These are phyloP conservation scores for Eremothecium gossypii DNA, from an alignment of 1,139 yeast genomes.

Conservation along the genomic window DNA sequence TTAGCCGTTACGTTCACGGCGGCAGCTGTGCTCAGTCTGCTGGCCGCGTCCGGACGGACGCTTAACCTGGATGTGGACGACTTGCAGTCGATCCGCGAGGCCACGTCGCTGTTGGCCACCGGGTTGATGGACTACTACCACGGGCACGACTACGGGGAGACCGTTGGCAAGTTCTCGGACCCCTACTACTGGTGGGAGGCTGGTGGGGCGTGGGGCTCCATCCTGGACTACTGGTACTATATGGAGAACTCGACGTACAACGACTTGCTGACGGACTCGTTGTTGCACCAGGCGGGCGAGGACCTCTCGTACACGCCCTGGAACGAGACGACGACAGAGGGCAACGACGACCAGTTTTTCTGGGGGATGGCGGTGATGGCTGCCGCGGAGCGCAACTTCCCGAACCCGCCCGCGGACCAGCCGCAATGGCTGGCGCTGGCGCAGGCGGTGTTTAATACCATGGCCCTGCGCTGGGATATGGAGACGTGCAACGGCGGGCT, in stretches of 20 bases:
- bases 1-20: too few relatives aligned
- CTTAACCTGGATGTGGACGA: constrained; percentile 33
- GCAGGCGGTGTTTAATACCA: constrained; percentile 80
- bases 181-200: constrained; percentile 99
- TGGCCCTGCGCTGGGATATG: constrained; percentile 82
- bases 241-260: constrained; percentile 66
- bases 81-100: constrained; percentile 36
- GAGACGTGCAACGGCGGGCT: constrained; percentile 75
- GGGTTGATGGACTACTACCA: constrained; percentile 83
- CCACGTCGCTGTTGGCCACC: constrained; percentile 49
- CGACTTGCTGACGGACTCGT: constrained; percentile 48
- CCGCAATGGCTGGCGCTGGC: constrained; percentile 65
- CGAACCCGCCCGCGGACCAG: constrained; percentile 53
- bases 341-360: constrained; percentile 95
- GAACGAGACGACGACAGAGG: constrained; percentile 90
- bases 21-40: neutral
- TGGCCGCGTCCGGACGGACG: constrained; percentile 9
- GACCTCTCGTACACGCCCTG: constrained; percentile 73
- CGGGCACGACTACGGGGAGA: constrained; percentile 60
- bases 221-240: constrained; percentile 67
- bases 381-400: constrained; percentile 82
- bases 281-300: constrained; percentile 70
- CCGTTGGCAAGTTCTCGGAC: constrained; percentile 71
- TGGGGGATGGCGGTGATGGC: constrained; percentile 92
- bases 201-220: constrained; percentile 90